phyloP scores from a whole-genome alignment of 177 flowering plant species.

The Vitis hybrid region DNA sequence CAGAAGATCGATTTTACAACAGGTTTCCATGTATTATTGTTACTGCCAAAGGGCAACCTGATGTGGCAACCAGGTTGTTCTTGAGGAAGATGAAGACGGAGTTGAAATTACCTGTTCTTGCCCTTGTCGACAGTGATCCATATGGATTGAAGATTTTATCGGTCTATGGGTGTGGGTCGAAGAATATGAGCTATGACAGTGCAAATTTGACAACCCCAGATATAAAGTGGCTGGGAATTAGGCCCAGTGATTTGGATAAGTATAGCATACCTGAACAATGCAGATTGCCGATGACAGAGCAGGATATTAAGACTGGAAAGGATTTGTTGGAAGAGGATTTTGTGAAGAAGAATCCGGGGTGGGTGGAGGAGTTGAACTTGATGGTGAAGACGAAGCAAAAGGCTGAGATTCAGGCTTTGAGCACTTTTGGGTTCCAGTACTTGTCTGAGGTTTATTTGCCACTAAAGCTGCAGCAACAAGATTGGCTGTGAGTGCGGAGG shows the following conservation, averaged over 20 bases:
- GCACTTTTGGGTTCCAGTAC: constrained; percentile 91
- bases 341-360: constrained; percentile 94
- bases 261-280: constrained; percentile 95
- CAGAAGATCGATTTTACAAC: constrained; percentile 94
- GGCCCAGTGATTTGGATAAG: constrained; percentile 97
- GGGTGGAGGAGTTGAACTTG: constrained; percentile 84
- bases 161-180: constrained; percentile 96
- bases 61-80: constrained; percentile 93
- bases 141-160: constrained; percentile 94
- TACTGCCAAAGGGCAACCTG: constrained; percentile 98
- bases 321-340: constrained; percentile 98
- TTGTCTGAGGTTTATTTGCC: constrained; percentile 89
- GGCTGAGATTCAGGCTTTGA: constrained; percentile 99
- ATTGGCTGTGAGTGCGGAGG: constrained; percentile 58
- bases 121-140: constrained; percentile 96
- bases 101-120: constrained; percentile 85
- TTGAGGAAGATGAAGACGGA: constrained; percentile 91
- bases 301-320: constrained; percentile 97
- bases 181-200: constrained; percentile 98
- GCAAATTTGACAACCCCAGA: constrained; percentile 94
- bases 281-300: constrained; percentile 94
- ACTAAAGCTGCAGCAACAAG: constrained; percentile 84
- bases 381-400: constrained; percentile 98
- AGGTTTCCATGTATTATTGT: constrained; percentile 93
- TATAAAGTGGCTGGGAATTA: constrained; percentile 93